These are phyloP conservation scores for Eucalyptus polyanthemos DNA, from an alignment of 345 rosid genomes.

Conservation along the genomic window DNA sequence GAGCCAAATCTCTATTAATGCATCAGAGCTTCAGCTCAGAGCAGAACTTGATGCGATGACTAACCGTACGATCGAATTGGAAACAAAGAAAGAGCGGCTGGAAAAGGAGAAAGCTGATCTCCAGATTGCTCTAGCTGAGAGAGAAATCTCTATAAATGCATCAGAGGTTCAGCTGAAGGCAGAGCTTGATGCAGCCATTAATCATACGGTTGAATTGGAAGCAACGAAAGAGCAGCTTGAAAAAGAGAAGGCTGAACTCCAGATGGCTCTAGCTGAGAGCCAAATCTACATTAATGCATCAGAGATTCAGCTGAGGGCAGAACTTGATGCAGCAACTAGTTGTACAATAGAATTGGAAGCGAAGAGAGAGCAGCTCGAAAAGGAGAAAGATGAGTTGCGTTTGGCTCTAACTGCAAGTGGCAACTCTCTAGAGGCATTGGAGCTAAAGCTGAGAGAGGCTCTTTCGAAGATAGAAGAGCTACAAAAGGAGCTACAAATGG, in stretches of 20 bases:
- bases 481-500: neutral
- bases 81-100: neutral
- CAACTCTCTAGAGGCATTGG: neutral
- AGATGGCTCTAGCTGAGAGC: neutral
- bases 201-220: neutral
- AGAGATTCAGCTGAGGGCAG: neutral
- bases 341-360: neutral
- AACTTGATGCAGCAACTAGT: neutral
- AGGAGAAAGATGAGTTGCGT: neutral
- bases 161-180: neutral
- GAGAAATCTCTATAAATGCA: conserved; percentile 1
- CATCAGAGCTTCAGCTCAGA: neutral
- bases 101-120: conserved; percentile 11
- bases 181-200: neutral
- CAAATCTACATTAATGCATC: neutral
- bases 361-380: neutral
- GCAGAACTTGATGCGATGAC: neutral
- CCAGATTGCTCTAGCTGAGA: conserved; percentile 35
- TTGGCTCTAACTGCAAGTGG: neutral
- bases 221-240: neutral
- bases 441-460: neutral
- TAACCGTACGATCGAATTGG: neutral
- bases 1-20: conserved; percentile 7
- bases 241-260: neutral
- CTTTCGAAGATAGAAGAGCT: neutral